Conservation (phyloP, 768 basidiomycete genomes). For the Cyathus striatus region DNA sequence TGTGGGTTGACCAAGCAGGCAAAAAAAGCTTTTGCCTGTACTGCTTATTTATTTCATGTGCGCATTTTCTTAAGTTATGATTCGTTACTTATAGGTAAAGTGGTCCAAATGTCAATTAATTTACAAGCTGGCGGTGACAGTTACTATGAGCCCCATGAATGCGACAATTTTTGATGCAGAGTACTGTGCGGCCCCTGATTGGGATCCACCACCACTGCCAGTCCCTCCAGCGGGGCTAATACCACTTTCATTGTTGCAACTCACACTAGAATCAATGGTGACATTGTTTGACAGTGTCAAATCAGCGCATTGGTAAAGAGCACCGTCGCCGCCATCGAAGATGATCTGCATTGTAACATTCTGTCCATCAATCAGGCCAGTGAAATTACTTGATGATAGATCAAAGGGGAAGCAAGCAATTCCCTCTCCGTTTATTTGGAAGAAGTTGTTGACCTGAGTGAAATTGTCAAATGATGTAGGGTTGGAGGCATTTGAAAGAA, state of each 20-base stretch:
- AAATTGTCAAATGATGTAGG: constrained; percentile 67
- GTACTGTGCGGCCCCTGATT: too few species aligned
- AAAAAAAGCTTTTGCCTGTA: too few species aligned
- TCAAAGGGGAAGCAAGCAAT: constrained; percentile 64
- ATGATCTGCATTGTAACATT: constrained; percentile 67
- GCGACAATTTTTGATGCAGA: too few species aligned
- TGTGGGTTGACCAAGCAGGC: too few species aligned
- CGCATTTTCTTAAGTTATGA: too few species aligned
- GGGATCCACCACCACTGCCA: too few species aligned
- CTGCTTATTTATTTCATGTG: too few species aligned
- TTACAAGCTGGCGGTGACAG: too few species aligned
- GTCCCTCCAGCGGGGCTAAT: neutral
- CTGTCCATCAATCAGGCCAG: constrained; percentile 52
- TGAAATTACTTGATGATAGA: constrained; percentile 41
- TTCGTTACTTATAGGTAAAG: too few species aligned
- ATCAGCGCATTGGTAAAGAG: constrained; percentile 78
- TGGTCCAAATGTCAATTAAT: too few species aligned
- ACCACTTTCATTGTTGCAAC: constrained; percentile 28
- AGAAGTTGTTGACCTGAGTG: constrained; percentile 44
- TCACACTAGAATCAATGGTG: constrained; percentile 39
- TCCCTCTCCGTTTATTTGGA: constrained; percentile 52
- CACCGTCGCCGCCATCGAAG: constrained; percentile 68
- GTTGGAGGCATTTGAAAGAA: constrained; percentile 50
- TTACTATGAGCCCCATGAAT: too few species aligned
- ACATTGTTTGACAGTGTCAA: constrained; percentile 56